Evolutionary conservation across 345 rosid genomes (phyloP).

Genomic region (Brassica juncea): DNA sequence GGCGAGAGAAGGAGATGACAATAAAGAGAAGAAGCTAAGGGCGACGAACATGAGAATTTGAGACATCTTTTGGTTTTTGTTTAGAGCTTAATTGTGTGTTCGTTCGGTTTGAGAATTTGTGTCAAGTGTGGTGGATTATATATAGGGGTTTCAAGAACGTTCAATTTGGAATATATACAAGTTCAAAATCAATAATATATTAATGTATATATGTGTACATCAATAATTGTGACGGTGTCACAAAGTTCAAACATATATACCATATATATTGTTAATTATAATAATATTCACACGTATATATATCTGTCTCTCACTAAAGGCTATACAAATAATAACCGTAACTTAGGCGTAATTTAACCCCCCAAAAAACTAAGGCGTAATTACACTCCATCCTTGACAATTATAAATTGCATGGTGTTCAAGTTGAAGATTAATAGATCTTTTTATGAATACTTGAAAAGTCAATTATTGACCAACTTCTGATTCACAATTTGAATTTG

Average conservation of each 20-base stretch:
- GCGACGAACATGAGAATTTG: slow-evolving; percentile 27
- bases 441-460: slow-evolving; percentile 2
- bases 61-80: slow-evolving; percentile 25
- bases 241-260: slow-evolving; percentile 37
- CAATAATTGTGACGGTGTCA: slow-evolving; percentile 33
- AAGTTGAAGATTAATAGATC: not conserved
- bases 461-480: slow-evolving; percentile 21
- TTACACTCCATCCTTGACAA: not conserved
- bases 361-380: not conserved
- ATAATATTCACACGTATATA: slow-evolving; percentile 23
- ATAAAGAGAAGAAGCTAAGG: slow-evolving; percentile 17
- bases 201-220: slow-evolving; percentile 12
- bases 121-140: slow-evolving; percentile 16
- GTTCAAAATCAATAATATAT: slow-evolving; percentile 33
- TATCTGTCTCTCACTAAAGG: not conserved
- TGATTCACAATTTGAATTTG: slow-evolving; percentile 27
- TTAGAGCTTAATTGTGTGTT: slow-evolving; percentile 4
- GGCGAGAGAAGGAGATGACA: slow-evolving; percentile 33
- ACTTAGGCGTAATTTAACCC: slow-evolving; percentile 1
- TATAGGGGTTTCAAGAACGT: slow-evolving; percentile 29
- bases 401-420: slow-evolving; percentile 13
- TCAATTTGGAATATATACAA: slow-evolving; percentile 21
- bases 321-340: slow-evolving; percentile 1
- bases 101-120: slow-evolving; percentile 20
- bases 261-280: slow-evolving; percentile 15